A percentile compares a stretch with the other conserved stretches of the same genome.
phyloP scores from a whole-genome alignment of 2,329 filamentous ascomycete species.

The Gnomoniopsis smithogilvyi region DNA sequence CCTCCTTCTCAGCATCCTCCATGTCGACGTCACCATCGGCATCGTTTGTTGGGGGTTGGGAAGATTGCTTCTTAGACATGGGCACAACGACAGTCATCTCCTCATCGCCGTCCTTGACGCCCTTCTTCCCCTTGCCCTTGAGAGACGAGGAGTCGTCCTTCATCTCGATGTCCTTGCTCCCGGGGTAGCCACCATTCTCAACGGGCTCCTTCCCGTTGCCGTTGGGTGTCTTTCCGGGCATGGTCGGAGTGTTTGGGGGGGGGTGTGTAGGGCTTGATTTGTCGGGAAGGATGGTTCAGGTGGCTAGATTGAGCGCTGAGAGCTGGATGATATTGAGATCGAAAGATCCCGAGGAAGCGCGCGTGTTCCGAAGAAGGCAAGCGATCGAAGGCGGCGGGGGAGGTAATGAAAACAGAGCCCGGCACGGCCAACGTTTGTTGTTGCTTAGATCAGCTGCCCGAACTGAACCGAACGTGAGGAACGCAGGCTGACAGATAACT shows the following conservation, averaged over 20 bases:
- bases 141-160: conserved; percentile 48
- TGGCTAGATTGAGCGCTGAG: conserved; percentile 17
- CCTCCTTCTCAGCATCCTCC: conserved; percentile 57
- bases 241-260: conserved; percentile 32
- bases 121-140: conserved; percentile 65
- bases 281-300: conserved; percentile 5
- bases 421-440: conserved; percentile 10
- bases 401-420: conserved; percentile 1
- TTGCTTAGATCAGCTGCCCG: conserved; percentile 14
- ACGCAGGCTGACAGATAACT: conserved; percentile 2
- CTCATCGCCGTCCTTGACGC: conserved; percentile 64
- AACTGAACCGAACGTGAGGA: conserved; percentile 4
- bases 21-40: conserved; percentile 69
- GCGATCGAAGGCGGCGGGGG: conserved; percentile 9
- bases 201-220: conserved; percentile 67
- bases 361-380: conserved; percentile 1
- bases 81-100: conserved; percentile 82
- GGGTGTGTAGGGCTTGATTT: background rate
- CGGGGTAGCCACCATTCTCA: conserved; percentile 62
- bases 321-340: background rate
- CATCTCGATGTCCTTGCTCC: conserved; percentile 69
- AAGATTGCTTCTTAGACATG: conserved; percentile 64
- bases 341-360: background rate
- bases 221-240: conserved; percentile 73
- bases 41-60: conserved; percentile 54